Base-by-base conservation (phyloP, 495 filamentous ascomycete genomes). In the Cetradonia linearis region DNA sequence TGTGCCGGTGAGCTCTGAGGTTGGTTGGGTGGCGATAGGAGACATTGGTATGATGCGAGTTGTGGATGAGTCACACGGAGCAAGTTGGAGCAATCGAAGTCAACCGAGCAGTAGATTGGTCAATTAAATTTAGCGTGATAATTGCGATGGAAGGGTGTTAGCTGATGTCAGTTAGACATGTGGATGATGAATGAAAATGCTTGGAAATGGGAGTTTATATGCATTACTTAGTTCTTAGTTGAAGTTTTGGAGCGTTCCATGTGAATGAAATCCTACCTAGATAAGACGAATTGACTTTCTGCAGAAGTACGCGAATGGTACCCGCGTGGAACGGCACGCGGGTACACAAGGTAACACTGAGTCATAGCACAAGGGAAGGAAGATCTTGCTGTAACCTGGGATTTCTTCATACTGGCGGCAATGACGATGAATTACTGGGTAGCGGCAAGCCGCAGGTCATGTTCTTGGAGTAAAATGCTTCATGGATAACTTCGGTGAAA, bases 11-110 rank as follows among this genome's bases (percentile, higher is more conserved):
- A 60, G 49, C 49, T 44, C 25, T 48, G 57, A 46, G 16, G 62
- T 30, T n/a, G 31, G 55, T 33, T 62, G 30, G 14, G 37, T 47
- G 25, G 62, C 46, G 18, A 36, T 60, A 11, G 62, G 59, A 16
- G 59, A 46, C 54, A 57, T 56, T 38, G 18, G 9, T n/a, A 30
- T 3, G 33, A 49, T 20, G n/a, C 31, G 33, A 49, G n/a, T 5
- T 34, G 38, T 14, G 42, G 8, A 46, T 46, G 42, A 46, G 42
- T 46, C 42, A 46, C 20, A 46, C 20, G 10, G 9, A 46, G 38
- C 56, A 58, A 34, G 28, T 18, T 9, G 20, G 50, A 54, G 50
- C 16, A 18, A 9, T 23, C 9, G n/a, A 25, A 33, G 1, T 23
- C 6, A 0, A n/a, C 23, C 13, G 31, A 23, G 31, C 9, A 23